phyloP scores from a whole-genome alignment of 305 asterid species.

The Fraxinus paxiana region DNA sequence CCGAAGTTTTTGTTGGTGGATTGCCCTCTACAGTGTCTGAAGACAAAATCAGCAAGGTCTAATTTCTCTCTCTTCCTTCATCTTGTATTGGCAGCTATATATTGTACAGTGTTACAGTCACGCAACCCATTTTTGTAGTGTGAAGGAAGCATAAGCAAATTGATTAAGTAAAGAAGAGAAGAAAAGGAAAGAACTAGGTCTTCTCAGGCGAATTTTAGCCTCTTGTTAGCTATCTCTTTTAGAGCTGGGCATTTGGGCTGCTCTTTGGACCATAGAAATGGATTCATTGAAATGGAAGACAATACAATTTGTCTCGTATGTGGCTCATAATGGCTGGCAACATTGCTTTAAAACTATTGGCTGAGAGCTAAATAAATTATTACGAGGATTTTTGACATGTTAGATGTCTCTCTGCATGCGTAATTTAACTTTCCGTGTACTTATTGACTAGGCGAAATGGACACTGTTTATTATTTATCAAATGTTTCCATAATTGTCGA shows the following conservation, averaged over 20 bases:
- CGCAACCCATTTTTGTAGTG: constrained; percentile 2
- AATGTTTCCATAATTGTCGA: neutral
- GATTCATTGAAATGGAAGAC: neutral
- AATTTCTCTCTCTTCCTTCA: constrained; percentile 7
- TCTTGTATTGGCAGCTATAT: constrained; percentile 1
- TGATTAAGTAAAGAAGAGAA: neutral
- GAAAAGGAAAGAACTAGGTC: neutral
- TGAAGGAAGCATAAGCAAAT: constrained; percentile 6
- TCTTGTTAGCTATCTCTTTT: constrained; percentile 6
- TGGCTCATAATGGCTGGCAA: neutral
- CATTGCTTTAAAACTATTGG: constrained; percentile 4
- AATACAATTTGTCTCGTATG: neutral
- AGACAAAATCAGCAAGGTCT: constrained; percentile 60
- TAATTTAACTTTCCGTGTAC: neutral
- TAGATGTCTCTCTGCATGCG: neutral
- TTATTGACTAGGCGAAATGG: constrained; percentile 15
- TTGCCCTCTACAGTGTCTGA: constrained; percentile 56
- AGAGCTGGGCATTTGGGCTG: neutral
- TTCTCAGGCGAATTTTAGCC: neutral
- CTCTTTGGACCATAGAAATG: neutral
- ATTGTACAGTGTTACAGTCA: neutral
- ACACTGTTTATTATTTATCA: neutral
- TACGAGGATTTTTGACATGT: constrained; percentile 9
- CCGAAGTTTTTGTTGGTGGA: constrained; percentile 86
- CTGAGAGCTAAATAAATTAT: constrained; percentile 5